Conservation (phyloP, 1,284 basidiomycete genomes). For the Sanghuangporus sanghuang region DNA sequence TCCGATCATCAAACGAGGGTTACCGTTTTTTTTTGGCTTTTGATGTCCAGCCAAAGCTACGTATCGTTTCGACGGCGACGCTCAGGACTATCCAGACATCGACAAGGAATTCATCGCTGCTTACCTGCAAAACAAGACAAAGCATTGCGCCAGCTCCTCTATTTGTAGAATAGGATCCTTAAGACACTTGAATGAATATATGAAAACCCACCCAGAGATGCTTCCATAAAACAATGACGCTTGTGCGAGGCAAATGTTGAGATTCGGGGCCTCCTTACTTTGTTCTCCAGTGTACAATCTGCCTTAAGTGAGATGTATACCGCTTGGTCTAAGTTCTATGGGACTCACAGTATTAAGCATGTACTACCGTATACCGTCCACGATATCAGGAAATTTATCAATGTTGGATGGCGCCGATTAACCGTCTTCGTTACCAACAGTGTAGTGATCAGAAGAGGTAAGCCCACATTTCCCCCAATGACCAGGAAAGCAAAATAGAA, state of each 20-base stretch:
- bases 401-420: background rate
- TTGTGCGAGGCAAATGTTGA: slow-evolving; percentile 11
- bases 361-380: background rate
- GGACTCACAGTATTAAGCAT: background rate
- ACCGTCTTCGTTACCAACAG: background rate
- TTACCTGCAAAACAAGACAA: slow-evolving; percentile 13
- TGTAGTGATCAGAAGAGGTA: background rate
- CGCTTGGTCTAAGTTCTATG: background rate
- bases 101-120: background rate
- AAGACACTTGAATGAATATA: background rate
- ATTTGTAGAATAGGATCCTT: background rate
- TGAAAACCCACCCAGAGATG: slow-evolving; percentile 3
- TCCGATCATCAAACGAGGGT: background rate
- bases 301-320: background rate
- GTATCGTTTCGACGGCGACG: background rate
- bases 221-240: slow-evolving; percentile 17
- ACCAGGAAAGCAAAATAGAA: slow-evolving; percentile 1
- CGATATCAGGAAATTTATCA: background rate
- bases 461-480: slow-evolving; percentile 1
- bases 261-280: background rate
- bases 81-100: background rate
- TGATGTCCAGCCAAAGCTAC: background rate
- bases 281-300: slow-evolving; percentile 12
- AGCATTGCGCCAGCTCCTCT: slow-evolving; percentile 5
- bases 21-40: background rate